Base-by-base conservation (phyloP, 1,284 basidiomycete species). In the Apiotrichum montevideense region DNA sequence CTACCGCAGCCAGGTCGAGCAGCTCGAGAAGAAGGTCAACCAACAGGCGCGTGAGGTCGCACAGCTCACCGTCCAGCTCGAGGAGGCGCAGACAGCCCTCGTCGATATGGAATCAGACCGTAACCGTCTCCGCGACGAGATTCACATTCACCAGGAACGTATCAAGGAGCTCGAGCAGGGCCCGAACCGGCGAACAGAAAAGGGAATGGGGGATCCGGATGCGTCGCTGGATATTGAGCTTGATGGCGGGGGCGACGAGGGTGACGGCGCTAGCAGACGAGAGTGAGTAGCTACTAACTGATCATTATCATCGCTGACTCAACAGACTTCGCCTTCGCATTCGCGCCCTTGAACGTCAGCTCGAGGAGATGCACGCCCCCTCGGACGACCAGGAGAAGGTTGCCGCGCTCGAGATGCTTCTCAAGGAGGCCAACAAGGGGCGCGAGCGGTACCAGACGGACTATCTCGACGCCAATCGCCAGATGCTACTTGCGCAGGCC, bases 91-190 rank as follows among this genome's bases (percentile, higher is more conserved):
- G 55, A 82, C 82, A 2, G 85, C 85, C 66, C 79, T 93, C 49
- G 84, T 62, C 0, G 65, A 65, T 21, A 79, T 83, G 2, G 79
- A 81, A 15, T 84, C 85, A 42, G 88, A 90, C 67, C 84, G 87
- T 29, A 80, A 84, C 32, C 85, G 85, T 59, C 90, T 92, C 66
- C 84, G 85, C 0, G 92, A 96, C 69, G 87, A 90, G 54, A 79
- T 95, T 43, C 88, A 90, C 63, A 76, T 93, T 6, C 92, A 91
- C 67, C 90, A 95, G 72, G 93, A 97, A 71, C 84, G 90, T n/a
- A 83, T 95, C 42, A 83, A 84, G 46, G 94, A 97, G 76, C 80
- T 96, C 32, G 94, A 97, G 42, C 44, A 50, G 39, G 34, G 44
- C 39, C 51, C 57, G 35, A 51, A 53, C 37, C 35, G 47, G 5